A percentile compares a stretch with the other conserved stretches of the same genome.
These are phyloP conservation scores for Ensete glaucum DNA, from an alignment of 176 grass and related monocot genomes.

Conservation along the genomic window DNA sequence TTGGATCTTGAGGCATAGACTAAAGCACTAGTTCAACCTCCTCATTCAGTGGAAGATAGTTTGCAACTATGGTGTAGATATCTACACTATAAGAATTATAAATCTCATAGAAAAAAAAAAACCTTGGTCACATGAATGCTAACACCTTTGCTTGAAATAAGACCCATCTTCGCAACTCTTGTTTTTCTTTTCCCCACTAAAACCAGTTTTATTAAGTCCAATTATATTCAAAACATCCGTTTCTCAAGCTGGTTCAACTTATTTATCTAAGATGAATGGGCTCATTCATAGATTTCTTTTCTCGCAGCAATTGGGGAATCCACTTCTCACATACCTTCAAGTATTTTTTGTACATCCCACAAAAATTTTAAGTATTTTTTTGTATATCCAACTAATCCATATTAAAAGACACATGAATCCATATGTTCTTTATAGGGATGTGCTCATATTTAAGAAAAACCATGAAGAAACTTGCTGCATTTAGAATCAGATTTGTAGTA, in stretches of 20 bases:
- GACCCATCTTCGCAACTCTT: neutral
- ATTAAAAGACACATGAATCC: neutral
- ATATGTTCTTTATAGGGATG: neutral
- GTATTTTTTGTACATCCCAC: neutral
- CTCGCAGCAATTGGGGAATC: neutral
- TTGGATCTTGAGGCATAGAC: neutral
- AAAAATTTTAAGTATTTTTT: neutral
- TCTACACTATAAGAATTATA: neutral
- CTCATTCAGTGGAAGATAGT: neutral
- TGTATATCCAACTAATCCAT: too few species aligned
- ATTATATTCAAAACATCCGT: too few species aligned
- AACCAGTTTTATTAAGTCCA: too few species aligned
- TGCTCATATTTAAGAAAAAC: neutral
- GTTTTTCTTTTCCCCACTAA: neutral
- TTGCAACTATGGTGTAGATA: neutral
- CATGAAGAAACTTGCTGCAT: neutral
- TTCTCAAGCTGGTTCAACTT: neutral
- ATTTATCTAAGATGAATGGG: neutral
- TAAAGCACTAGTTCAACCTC: neutral
- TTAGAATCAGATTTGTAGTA: neutral
- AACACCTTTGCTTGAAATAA: neutral
- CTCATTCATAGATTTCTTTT: neutral
- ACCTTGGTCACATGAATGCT: neutral
- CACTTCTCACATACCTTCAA: neutral
- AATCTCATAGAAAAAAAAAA: neutral